Evolutionary conservation across 179 eudicot genomes (phyloP), one percentile per base, ranked within the genome.

Genomic region (Actinidia polygama): DNA sequence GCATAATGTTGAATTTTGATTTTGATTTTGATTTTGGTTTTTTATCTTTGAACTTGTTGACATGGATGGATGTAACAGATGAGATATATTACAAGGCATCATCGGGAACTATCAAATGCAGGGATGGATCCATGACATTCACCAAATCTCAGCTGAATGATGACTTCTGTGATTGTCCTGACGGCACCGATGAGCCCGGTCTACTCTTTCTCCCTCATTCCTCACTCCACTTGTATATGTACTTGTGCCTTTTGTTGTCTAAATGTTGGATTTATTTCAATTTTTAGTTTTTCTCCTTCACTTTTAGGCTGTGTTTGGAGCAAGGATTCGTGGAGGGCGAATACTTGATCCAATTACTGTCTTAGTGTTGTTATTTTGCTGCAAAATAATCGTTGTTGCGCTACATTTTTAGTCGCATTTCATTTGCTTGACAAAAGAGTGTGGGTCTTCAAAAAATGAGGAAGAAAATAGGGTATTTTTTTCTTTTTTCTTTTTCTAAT

Each of bases 121-220:
- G 88, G 85, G 98, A 97, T 79, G 99, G 98, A 85, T 97, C 95
- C 21, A 97, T 88, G 88, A 91, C 86, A 86, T 91, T 97, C 81
- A 83, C 83, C 75, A 88, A 84, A 53, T 84, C 84, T 46, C 98
- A 90, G 91, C 86, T 97, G 26, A 97, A 97, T 82, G 99, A 97
- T 74, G 96, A 97, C 77, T 97, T 95, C 84, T 97, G 99, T 77
- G 99, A 97, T 83, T 97, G 98, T 82, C 76, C 84, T 51, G 99
- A 95, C 82, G 99, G 97, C 83, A 90, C 98, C 36, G 99, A 97
- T 63, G 99, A 97, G 83, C 99, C 98, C 49, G 98, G 98, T 95
- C 73, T 81, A 72, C 71, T 81, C 68, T 66, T 59, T 46, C 21
- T 55, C 67, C 77, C 47, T 10, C 64, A 3, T 18, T 6, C 69